Evolutionary conservation across 1,284 basidiomycete genomes (phyloP), one percentile per base, ranked within the genome.

Genomic region (Lignosus rhinocerotis): DNA sequence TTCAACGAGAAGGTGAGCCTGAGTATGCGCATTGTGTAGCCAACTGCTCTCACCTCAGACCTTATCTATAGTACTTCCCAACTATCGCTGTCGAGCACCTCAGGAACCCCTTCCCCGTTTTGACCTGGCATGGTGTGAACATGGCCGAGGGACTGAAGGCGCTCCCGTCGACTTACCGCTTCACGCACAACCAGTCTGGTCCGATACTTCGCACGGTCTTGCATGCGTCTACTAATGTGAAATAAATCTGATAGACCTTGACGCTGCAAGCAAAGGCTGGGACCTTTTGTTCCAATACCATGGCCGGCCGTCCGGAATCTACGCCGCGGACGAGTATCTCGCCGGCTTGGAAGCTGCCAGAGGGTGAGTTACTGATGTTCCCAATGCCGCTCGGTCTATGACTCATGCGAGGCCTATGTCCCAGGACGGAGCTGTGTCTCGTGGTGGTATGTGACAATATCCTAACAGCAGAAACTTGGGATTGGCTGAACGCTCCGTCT

Each of bases 141-240:
- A 75, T 85, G 74, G 82, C 82, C 3, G 83, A 85, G 68, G 83
- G 81, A 1, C 71, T 85, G 47, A 85, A 86, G 67, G 82, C 82
- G 1, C 69, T 83, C 2, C 80, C 82, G 16, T 75, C 80, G 2
- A 80, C 81, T 0, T 84, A 81, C 61, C 77, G 83, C 16, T 84
- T 84, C 65, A 82, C 82, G 7, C 81, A 83, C 58, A 83, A 84
- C 63, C 77, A 80, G 62, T 78, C 80, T 30, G 81, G 83, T 83
- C 39, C 45, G 64, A 56, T 3, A 6, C 16, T 10, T n/a, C 53
- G 19, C 6, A 17, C n/a, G 25, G 50, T 42, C 25, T 16, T n/a
- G 50, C 50, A 42, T 21, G 11, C 19, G 6, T 25, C 11, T 6
- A 41, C 38, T 51, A 17, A 51, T 42, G 12, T 21, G 48, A 36